Percentiles rank a stretch among this genome's conserved stretches.
phyloP scores from a whole-genome alignment of 371 early-diverging fungal genomes.

The Furculomyces boomerangus region DNA sequence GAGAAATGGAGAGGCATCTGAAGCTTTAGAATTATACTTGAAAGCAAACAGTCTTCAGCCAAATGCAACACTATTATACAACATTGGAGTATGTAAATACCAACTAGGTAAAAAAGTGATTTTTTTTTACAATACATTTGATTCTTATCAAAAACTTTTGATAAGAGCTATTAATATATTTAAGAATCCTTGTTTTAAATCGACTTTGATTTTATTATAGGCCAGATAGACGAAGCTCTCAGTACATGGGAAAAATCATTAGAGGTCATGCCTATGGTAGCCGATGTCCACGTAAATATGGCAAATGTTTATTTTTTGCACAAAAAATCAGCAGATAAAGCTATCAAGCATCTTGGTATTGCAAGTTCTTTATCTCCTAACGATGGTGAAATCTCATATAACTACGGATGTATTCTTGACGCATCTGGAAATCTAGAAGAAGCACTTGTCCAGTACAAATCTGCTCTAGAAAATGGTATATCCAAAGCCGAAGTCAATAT shows the following conservation, averaged over 20 bases:
- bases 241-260: slow-evolving; percentile 47
- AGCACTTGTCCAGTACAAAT: slow-evolving; percentile 47
- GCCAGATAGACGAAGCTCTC: slow-evolving; percentile 40
- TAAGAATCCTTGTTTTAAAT: background rate
- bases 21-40: background rate
- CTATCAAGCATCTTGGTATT: slow-evolving; percentile 41
- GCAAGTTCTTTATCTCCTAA: slow-evolving; percentile 51
- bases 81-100: slow-evolving; percentile 59
- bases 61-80: slow-evolving; percentile 25
- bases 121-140: background rate
- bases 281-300: slow-evolving; percentile 69
- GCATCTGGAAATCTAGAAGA: slow-evolving; percentile 39
- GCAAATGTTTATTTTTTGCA: slow-evolving; percentile 54
- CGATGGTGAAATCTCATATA: slow-evolving; percentile 54
- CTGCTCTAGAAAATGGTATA: slow-evolving; percentile 39
- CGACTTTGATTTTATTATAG: slow-evolving; percentile 6
- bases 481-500: slow-evolving; percentile 34
- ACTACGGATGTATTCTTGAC: slow-evolving; percentile 59
- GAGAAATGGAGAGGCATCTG: background rate
- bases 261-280: slow-evolving; percentile 36
- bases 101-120: slow-evolving; percentile 23
- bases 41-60: background rate
- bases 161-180: background rate
- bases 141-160: background rate
- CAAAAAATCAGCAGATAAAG: slow-evolving; percentile 33